Base-by-base conservation (phyloP, 345 rosid species). In the Citrus inodora region DNA sequence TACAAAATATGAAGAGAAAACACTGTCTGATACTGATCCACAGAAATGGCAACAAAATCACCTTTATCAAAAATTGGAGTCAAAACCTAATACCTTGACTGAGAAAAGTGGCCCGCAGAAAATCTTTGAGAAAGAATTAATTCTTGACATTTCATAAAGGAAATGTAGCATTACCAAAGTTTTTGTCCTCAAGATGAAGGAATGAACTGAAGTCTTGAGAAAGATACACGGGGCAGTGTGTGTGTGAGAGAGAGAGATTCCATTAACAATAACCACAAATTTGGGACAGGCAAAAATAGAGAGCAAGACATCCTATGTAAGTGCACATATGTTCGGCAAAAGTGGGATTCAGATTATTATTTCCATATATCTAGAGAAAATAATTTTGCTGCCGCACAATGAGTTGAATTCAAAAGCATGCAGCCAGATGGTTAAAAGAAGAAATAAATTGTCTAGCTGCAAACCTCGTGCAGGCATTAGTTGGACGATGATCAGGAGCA, bases 401-500 rank as follows among this genome's bases (percentile, higher is more conserved):
- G 51, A 62, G 65, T 37, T 32, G 25, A 58, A 67, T 74, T 75
- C 16, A 33, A 70, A 75, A 70, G 30, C 48, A 59, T 25, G 32
- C 51, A 51, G 38, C 48, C 38, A 65, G 24, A 28, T 16, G n/a
- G 24, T 30, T 32, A 35, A 61, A 67, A 51, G 30, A 22, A 56
- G 27, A 64, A 22, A 70, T 53, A 46, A 73, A 32, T 76, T n/a
- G 55, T 38, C 46, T 61, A 46, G 81, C 67, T 42, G 75, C 80
- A 65, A 90, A 94, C 99, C 95, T 93, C 69, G 88, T 91, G 88
- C 99, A 97, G 68, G 98, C 98, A 89, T 64, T 94, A 76, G 99
- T 97, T 80, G 99, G 94, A 68, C 98, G 98, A 90, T 96, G 97
- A 83, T 94, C 98, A 79, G 94, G 92, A 84, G 86, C 89, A 73